Evolutionary conservation across 495 filamentous ascomycete species (phyloP), one percentile per base, ranked within the genome.

Genomic region (Sabuloglossum arenarium): DNA sequence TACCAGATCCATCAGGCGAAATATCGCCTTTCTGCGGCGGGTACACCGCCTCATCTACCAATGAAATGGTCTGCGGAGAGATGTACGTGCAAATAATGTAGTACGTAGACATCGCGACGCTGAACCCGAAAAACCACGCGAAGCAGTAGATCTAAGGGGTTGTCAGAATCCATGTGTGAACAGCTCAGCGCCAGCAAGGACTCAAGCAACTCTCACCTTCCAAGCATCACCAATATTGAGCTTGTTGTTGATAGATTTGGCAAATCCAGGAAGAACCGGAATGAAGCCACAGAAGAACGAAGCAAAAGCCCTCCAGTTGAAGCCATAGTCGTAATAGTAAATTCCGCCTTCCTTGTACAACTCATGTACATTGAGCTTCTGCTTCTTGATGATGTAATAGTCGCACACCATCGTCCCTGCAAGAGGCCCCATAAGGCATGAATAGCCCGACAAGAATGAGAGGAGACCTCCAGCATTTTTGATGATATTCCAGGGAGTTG

Each of bases 341-440:
- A 76, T 69, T 0, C 75, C 74, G 28, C 71, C 55, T 0, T 73
- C 73, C 53, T 77, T 60, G 60, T 81, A 82, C 3, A 82, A 65
- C 11, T 70, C 71, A 42, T 77, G 72, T 0, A 76, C 71, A 62
- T 86, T 79, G 60, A 81, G 79, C 45, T 75, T 71, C 31, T 71
- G 63, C n/a, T 61, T 63, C 59, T 85, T 79, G 16, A 86, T 65
- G 53, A 82, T 62, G 81, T 80, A 86, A 65, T 75, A 86, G 61
- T 87, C 83, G 19, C 73, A 71, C 0, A 76, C 68, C 68, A 87
- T 77, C 57, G 85, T 80, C 12, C 76, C 77, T 10, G 76, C 79
- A 47, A 87, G 79, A 0, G 83, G 82, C 0, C 75, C 81, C 2
- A 86, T 70, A 68, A 87, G 85, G 32, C 85, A 74, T 16, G 69